Conservation (phyloP, 176 grass and related monocot genomes). For the Oryza glaberrima region DNA sequence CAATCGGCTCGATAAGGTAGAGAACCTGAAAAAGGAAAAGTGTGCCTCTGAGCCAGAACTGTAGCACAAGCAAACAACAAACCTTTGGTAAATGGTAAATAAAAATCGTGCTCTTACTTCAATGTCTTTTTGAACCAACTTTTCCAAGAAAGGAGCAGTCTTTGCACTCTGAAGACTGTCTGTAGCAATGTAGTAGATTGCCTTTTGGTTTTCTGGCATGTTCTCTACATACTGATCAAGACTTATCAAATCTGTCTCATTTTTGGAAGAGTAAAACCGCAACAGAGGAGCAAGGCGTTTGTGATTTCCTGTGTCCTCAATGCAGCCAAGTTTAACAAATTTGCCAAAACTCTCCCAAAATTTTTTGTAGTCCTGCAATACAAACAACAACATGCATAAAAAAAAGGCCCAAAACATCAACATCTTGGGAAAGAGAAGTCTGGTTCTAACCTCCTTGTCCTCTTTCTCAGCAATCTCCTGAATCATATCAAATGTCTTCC, state of each 20-base stretch:
- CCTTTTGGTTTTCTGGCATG: conserved; percentile 78
- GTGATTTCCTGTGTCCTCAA: conserved; percentile 93
- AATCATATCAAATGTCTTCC: conserved; percentile 98
- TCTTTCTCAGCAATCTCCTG: conserved; percentile 76
- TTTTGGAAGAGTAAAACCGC: conserved; percentile 79
- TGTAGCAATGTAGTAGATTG: conserved; percentile 82
- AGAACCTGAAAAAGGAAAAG: conserved; percentile 60
- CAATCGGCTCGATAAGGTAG: conserved; percentile 82
- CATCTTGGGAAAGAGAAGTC: background rate
- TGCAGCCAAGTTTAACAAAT: conserved; percentile 81
- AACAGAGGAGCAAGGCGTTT: conserved; percentile 69
- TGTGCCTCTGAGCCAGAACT: conserved; percentile 14
- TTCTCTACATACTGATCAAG: conserved; percentile 88
- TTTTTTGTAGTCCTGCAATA: conserved; percentile 79
- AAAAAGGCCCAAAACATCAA: background rate
- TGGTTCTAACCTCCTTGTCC: conserved; percentile 65
- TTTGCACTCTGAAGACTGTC: conserved; percentile 82
- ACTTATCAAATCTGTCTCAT: conserved; percentile 68
- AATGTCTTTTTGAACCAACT: conserved; percentile 80
- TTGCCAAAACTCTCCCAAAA: conserved; percentile 93
- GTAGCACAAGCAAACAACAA: background rate
- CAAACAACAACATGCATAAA: background rate
- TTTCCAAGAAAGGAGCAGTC: conserved; percentile 85
- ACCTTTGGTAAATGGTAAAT: background rate
- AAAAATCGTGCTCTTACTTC: conserved; percentile 44